A percentile compares a stretch with the other conserved stretches of the same genome.
These are phyloP conservation scores for Aulographum hederae DNA, from an alignment of 2,329 filamentous ascomycete genomes.

Conservation along the genomic window DNA sequence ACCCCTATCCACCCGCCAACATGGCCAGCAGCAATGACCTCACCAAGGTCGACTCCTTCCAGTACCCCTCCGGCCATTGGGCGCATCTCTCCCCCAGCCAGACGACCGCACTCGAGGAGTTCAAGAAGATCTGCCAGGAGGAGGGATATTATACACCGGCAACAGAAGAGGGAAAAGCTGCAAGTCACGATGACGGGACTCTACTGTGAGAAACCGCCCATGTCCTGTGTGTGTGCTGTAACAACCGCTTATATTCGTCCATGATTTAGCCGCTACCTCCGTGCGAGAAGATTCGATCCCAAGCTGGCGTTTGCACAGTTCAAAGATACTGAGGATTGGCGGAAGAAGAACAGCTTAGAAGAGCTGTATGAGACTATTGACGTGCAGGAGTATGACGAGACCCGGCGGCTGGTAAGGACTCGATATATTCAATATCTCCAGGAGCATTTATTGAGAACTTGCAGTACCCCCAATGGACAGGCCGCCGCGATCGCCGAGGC, in stretches of 20 bases:
- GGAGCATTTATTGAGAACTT: constrained; percentile 6
- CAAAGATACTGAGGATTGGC: constrained; percentile 75
- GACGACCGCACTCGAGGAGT: constrained; percentile 45
- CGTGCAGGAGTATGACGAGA: constrained; percentile 64
- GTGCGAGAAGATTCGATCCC: constrained; percentile 65
- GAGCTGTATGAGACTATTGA: constrained; percentile 76
- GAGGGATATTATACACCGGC: constrained; percentile 42
- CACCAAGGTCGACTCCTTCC: constrained; percentile 19
- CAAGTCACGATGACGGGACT: constrained; percentile 55
- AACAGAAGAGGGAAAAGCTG: constrained; percentile 7
- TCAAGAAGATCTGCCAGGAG: constrained; percentile 51
- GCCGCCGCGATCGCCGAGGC: constrained; percentile 72
- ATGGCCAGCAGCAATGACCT: no score
- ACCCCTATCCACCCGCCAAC: no score
- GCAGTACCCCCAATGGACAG: constrained; percentile 96
- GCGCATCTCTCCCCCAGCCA: constrained; percentile 58
- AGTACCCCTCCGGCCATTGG: constrained; percentile 62
- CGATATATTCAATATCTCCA: no score
- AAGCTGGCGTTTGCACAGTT: constrained; percentile 69
- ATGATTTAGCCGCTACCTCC: constrained; percentile 53
- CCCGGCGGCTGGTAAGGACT: constrained; percentile 48
- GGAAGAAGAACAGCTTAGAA: constrained; percentile 59
- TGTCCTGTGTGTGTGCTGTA: constrained; percentile 3
- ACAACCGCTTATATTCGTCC: constrained; percentile 1
- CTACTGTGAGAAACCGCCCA: constrained; percentile 49